These are phyloP conservation scores for Leptosphaerulina australis DNA, from an alignment of 2,329 filamentous ascomycete species.

Conservation along the genomic window DNA sequence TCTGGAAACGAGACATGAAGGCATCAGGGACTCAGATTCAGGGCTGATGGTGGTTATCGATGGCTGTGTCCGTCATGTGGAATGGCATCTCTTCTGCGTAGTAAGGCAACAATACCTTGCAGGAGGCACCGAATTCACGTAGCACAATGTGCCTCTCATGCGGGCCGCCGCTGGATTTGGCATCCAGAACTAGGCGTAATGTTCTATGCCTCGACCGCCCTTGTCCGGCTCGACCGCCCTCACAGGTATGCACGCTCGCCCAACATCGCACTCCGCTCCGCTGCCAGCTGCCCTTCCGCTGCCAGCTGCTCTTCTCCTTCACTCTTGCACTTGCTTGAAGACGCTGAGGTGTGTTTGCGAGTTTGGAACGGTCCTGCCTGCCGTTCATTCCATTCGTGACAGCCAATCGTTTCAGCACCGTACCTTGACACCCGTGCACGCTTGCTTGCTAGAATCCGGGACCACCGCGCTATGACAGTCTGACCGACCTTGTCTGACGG, in stretches of 20 bases:
- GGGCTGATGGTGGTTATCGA: conserved; percentile 11
- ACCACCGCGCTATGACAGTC: conserved; percentile 49
- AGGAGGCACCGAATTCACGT: conserved; percentile 29
- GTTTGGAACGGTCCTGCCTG: conserved; percentile 12
- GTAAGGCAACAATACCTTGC: conserved; percentile 41
- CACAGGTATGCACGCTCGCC: conserved; percentile 39
- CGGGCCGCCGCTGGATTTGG: conserved; percentile 30
- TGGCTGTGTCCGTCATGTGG: conserved; percentile 23
- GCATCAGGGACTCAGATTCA: background rate
- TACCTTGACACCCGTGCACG: conserved; percentile 47
- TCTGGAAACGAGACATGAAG: background rate
- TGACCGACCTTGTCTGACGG: conserved; percentile 47
- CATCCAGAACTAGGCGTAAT: conserved; percentile 34
- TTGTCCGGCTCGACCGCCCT: conserved; percentile 43
- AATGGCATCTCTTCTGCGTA: conserved; percentile 28
- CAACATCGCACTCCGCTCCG: conserved; percentile 36
- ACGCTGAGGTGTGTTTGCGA: conserved; percentile 12
- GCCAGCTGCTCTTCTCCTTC: conserved; percentile 15
- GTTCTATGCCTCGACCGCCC: conserved; percentile 46
- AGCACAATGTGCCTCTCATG: conserved; percentile 42
- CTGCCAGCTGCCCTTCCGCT: conserved; percentile 15
- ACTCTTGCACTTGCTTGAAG: conserved; percentile 3
- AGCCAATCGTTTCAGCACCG: conserved; percentile 50
- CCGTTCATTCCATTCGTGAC: conserved; percentile 44
- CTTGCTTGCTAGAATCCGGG: conserved; percentile 46